A percentile compares a stretch with the other conserved stretches of the same genome.
These are phyloP conservation scores for Lipomyces spencermartinsiae DNA, from an alignment of 805 yeast species.

Conservation along the genomic window DNA sequence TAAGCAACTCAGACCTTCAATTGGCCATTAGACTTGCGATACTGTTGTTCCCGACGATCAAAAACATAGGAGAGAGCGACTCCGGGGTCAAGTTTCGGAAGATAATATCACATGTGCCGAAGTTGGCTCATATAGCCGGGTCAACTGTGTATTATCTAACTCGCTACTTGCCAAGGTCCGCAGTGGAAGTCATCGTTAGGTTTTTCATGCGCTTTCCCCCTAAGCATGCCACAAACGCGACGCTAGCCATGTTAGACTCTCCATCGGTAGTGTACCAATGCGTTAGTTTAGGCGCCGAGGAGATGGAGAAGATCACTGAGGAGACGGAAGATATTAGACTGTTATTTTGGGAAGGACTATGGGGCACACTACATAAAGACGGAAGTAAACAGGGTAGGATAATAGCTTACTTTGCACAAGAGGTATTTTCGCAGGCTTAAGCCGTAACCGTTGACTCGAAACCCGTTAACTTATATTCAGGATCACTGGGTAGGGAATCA, in stretches of 20 bases:
- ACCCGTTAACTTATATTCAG: slow-evolving; percentile 48
- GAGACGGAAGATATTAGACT: slow-evolving; percentile 48
- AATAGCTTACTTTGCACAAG: slow-evolving; percentile 30
- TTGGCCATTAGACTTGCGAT: slow-evolving; percentile 57
- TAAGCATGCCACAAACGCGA: slow-evolving; percentile 51
- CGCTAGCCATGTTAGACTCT: slow-evolving; percentile 52
- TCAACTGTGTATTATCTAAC: slow-evolving; percentile 37
- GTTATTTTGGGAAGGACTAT: slow-evolving; percentile 57
- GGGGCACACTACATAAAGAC: slow-evolving; percentile 37
- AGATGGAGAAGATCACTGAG: slow-evolving; percentile 59
- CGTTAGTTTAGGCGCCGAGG: slow-evolving; percentile 63
- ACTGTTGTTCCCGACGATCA: slow-evolving; percentile 71
- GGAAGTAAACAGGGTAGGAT: slow-evolving; percentile 16
- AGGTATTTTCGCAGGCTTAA: slow-evolving; percentile 12
- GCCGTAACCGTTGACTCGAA: slow-evolving; percentile 55
- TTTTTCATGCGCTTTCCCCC: slow-evolving; percentile 45
- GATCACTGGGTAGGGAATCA: slow-evolving; percentile 71
- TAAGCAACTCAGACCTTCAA: slow-evolving; percentile 37
- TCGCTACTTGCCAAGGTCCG: slow-evolving; percentile 40
- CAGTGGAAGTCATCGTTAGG: slow-evolving; percentile 38
- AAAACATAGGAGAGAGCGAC: slow-evolving; percentile 59
- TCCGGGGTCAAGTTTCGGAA: slow-evolving; percentile 49
- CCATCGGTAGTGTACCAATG: slow-evolving; percentile 59
- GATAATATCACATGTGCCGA: slow-evolving; percentile 37
- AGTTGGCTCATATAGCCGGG: slow-evolving; percentile 44